phyloP scores from a whole-genome alignment of 306 rosid species.

The Corylus avellana region DNA sequence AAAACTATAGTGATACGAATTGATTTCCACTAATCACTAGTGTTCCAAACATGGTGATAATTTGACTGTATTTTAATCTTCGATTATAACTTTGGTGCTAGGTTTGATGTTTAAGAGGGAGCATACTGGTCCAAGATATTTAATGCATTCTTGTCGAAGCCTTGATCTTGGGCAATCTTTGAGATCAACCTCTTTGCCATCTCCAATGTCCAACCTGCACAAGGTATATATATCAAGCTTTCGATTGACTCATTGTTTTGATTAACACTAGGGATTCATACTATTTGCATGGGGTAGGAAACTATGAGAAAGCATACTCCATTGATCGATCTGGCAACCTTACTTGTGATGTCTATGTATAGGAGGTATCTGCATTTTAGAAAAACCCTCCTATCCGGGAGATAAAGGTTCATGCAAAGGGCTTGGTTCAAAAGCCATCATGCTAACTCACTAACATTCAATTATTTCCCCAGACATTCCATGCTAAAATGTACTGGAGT shows the following conservation, averaged over 20 bases:
- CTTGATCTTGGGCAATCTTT: conserved; percentile 37
- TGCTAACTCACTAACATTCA: too few species aligned
- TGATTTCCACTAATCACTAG: neutral
- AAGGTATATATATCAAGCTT: neutral
- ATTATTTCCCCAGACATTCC: too few species aligned
- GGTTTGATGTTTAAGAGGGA: neutral
- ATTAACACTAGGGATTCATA: neutral
- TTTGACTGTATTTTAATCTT: neutral
- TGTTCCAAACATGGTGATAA: neutral
- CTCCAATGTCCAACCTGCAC: conserved; percentile 50
- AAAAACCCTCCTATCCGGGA: too few species aligned
- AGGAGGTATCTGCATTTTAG: too few species aligned
- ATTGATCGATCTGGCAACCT: neutral
- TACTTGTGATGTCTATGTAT: neutral
- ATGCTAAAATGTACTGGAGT: too few species aligned
- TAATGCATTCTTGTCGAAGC: conserved; percentile 47
- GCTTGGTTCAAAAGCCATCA: too few species aligned
- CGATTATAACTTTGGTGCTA: neutral
- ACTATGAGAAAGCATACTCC: neutral
- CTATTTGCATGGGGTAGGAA: too few species aligned
- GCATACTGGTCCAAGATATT: conserved; percentile 46
- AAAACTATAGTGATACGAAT: neutral
- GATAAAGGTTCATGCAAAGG: too few species aligned
- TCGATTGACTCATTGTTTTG: neutral
- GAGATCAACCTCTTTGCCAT: conserved; percentile 47